Evolutionary conservation across 2,329 filamentous ascomycete genomes (phyloP).

Genomic region (Hymenoscyphus fructigenus): DNA sequence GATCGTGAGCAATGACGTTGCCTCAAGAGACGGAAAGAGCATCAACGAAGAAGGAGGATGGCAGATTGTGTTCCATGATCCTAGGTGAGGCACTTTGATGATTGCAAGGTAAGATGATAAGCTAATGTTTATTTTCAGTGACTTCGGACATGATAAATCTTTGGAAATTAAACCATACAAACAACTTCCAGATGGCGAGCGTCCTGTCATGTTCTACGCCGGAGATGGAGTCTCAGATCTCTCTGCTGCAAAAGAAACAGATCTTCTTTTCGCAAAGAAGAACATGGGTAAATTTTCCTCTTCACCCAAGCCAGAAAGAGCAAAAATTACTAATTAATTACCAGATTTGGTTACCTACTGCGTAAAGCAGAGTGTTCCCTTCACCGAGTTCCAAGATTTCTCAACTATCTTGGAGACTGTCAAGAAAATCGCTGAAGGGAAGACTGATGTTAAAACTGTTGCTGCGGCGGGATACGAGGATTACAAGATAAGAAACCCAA

Average conservation of each 20-base stretch:
- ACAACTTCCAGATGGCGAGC: slow-evolving; percentile 61
- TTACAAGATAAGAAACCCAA: slow-evolving; percentile 24
- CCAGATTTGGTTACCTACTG: slow-evolving; percentile 85
- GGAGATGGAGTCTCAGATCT: slow-evolving; percentile 93
- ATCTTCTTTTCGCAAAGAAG: slow-evolving; percentile 90
- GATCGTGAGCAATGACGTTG: slow-evolving; percentile 85
- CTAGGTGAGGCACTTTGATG: slow-evolving; percentile 53
- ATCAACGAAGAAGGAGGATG: slow-evolving; percentile 82
- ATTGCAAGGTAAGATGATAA: not conserved
- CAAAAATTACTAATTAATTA: slow-evolving; percentile 19
- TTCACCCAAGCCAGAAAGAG: not conserved
- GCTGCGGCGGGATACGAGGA: slow-evolving; percentile 44
- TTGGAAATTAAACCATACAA: slow-evolving; percentile 87
- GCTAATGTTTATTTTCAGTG: slow-evolving; percentile 20
- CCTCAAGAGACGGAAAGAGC: slow-evolving; percentile 62
- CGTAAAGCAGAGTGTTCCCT: slow-evolving; percentile 78
- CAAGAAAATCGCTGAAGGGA: slow-evolving; percentile 73
- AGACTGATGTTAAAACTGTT: slow-evolving; percentile 67
- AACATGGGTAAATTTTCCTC: slow-evolving; percentile 64
- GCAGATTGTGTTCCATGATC: slow-evolving; percentile 86
- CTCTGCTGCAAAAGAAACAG: slow-evolving; percentile 87
- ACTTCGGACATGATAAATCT: slow-evolving; percentile 97
- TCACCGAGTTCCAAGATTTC: slow-evolving; percentile 86
- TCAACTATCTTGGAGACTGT: slow-evolving; percentile 73
- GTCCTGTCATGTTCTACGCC: slow-evolving; percentile 89